Evolutionary conservation across 2,329 filamentous ascomycete species (phyloP), one percentile per base, ranked within the genome.

Genomic region (Arthroderma uncinatum): DNA sequence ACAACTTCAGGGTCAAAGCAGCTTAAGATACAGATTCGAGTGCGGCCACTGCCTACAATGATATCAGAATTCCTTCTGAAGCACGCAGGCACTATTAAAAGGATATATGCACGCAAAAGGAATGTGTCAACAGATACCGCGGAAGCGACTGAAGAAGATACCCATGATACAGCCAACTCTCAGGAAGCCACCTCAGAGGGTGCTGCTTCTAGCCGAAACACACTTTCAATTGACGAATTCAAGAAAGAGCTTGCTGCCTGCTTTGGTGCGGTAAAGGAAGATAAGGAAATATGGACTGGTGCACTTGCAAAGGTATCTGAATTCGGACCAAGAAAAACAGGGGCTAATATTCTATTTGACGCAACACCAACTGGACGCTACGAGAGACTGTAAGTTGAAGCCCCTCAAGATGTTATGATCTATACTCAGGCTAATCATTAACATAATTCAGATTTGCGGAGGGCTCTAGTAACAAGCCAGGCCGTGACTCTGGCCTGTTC

Each of bases 331-430:
- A 79, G 87, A 57, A 78, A 92, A 63, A 84, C 84, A 10, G 93
- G 93, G 0, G 89, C 92, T 1, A 98, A 98, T 68, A 73, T 98
- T 3, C 78, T 98, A 5, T 82, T 98, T 58, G 93, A 98, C 69
- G 79, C 82, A 2, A 96, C 92, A 0, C 77, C 81, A 40, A 81
- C 82, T 16, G 81, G 83, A 36, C 82, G 86, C 42, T 87, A 88
- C 63, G 79, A 85, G 52, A 87, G 83, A 74, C 84, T 89, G 74
- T 61, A 34, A 54, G 61, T 57, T 56, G 19, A 47, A 5, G 8
- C 16, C 14, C 9, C 16, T 36, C 10, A 34, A 34, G 6, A 14
- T 7, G 28, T 10, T 28, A 37, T 52, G 34, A 1, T 4, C n/a
- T 16, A 33, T 36, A 37, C 19, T 9, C 25, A 4, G 25, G n/a